Evolutionary conservation across 169 alveolate genomes (phyloP), one percentile per base, ranked within the genome.

Genomic region (Eimeria necatrix): DNA sequence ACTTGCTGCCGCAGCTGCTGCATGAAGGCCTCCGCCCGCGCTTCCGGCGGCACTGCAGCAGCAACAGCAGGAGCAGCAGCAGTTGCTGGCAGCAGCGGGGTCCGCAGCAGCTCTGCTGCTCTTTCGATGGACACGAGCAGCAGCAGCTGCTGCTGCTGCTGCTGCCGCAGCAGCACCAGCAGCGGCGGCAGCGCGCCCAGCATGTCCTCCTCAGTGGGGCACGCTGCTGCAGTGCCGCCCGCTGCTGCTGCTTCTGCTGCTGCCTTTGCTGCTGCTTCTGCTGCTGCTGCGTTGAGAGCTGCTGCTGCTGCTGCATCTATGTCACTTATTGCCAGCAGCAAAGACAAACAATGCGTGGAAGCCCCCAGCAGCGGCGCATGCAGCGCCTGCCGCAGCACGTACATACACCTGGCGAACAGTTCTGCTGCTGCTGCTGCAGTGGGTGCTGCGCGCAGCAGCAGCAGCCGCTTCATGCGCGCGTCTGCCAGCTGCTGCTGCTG

Each of bases 141-240:
- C 68, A 80, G 90, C 68, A 80, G 8, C 32, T 24, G 68, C 71
- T 49, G 68, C 71, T 80, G 90, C 3, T 14, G 90, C 71, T 52
- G 51, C 90, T 53, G 90, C 90, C 73, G 90, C 90, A 80, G 71
- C 73, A 80, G 90, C 90, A 24, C 56, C 90, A 80, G 53, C 73
- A 80, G 52, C 5, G 90, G 90, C 10, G 90, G 90, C 10, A 20
- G 22, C 7, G 90, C 90, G 48, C 90, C 90, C 49, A 80, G 22
- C 14, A 52, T 22, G 5, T 49, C 90, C 52, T 80, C 90, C 22
- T 52, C 90, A 2, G 71, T 49, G 41, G 90, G 73, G n/a, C n/a
- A n/a, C n/a, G n/a, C n/a, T n/a, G n/a, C n/a, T n/a, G n/a, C n/a
- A n/a, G n/a, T n/a, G n/a, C n/a, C n/a, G n/a, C n/a, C n/a, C n/a